phyloP scores from a whole-genome alignment of 2,329 filamentous ascomycete genomes.

The Diaporthe citrichinensis region DNA sequence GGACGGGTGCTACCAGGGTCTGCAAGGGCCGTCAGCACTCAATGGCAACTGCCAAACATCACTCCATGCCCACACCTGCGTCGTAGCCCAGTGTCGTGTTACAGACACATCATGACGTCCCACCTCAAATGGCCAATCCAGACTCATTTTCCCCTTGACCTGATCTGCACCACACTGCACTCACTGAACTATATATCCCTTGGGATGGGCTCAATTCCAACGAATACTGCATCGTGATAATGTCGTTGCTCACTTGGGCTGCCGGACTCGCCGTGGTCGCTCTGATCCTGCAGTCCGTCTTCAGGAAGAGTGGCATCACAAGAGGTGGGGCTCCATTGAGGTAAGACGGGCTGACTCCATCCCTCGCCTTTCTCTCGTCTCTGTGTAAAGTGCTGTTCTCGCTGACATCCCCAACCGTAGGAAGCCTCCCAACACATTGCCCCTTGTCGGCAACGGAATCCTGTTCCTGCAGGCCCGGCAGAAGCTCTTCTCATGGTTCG shows the following conservation, averaged over 20 bases:
- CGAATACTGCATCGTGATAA: conserved; percentile 7
- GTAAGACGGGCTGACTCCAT: conserved; percentile 34
- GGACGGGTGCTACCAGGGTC: not conserved
- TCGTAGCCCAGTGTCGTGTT: not conserved
- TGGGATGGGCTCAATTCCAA: not conserved
- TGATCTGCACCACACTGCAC: not conserved
- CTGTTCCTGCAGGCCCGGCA: conserved; percentile 72
- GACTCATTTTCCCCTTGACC: not conserved
- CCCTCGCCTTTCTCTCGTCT: not conserved
- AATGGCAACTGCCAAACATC: not conserved
- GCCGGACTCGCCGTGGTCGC: conserved; percentile 26
- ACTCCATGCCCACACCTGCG: not conserved
- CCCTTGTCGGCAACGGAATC: conserved; percentile 72
- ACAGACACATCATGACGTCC: conserved; percentile 13
- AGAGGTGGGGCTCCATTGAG: conserved; percentile 42
- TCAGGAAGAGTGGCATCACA: conserved; percentile 41
- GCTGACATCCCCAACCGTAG: conserved; percentile 47
- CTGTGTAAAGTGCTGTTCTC: not conserved
- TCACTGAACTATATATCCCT: not conserved
- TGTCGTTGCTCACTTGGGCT: conserved; percentile 38
- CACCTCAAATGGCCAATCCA: not conserved
- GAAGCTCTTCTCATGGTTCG: conserved; percentile 74
- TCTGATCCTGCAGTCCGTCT: conserved; percentile 35
- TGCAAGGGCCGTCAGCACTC: not conserved
- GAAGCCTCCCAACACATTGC: conserved; percentile 65